Base-by-base conservation (phyloP, 2,329 filamentous ascomycete genomes). In the Endocalyx cinctus region DNA sequence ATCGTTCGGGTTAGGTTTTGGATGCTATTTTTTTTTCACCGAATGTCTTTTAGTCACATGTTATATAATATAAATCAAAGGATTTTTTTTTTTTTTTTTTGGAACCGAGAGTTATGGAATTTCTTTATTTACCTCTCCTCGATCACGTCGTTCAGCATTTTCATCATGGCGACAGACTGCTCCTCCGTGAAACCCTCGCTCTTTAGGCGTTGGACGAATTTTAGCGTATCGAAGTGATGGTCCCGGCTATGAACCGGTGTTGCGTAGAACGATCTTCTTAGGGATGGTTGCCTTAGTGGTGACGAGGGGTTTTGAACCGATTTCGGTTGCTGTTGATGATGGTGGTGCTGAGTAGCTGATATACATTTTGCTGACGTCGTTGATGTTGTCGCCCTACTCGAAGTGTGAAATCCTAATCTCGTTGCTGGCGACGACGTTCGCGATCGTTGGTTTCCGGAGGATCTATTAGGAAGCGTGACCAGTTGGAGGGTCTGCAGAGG, bases 111-210 rank as follows among this genome's bases (percentile, higher is more conserved):
- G 12, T n/a, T 22, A 4, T 14, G 32, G 19, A 16, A 15, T 14
- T 12, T 6, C 11, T n/a, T n/a, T n/a, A 23, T 54, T 16, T 48
- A 82, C 81, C 82, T 94, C 65, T 98, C 92, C 59, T 97, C 87
- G 46, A 98, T 96, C 8, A 97, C 90, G 59, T 97, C 89, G 62
- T 88, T 89, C 25, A 98, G 70, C 6, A 97, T 87, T 58, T 86
- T 87, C 92, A 98, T 97, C 84, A 96, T 92, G n/a, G 92, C 90
- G 17, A 87, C 88, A 3, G 89, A 82, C 63, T 98, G 92, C 48
- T 89, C 84, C 60, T 97, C 90, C 16, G 87, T 95, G 60, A 97
- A 96, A 0, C 92, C 92, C 59, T 98, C 92, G 46, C 78, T 78
- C 59, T 90, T 82, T 25, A 98, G 70, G 33, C 87, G 75, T 64